These are phyloP conservation scores for Rhododendron molle DNA, from an alignment of 148 eudicot genomes.

Conservation along the genomic window DNA sequence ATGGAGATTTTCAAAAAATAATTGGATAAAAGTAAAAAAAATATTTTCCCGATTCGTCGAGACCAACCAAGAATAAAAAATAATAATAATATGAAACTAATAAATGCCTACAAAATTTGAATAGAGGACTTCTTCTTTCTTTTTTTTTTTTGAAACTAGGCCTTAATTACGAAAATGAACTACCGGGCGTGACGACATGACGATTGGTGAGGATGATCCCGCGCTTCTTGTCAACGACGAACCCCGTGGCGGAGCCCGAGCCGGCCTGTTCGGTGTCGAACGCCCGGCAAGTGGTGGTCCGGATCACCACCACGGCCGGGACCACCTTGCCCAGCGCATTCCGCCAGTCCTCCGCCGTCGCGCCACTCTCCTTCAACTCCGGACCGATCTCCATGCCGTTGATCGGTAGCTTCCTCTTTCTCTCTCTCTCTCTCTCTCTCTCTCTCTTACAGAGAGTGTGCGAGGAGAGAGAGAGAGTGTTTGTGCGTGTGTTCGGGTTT, in stretches of 20 bases:
- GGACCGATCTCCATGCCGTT: conserved; percentile 67
- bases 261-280: conserved; percentile 89
- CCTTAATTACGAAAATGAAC: background rate
- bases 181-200: conserved; percentile 93
- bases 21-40: no score
- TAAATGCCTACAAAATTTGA: background rate
- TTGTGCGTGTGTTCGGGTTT: background rate
- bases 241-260: conserved; percentile 82
- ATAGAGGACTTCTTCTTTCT: no score
- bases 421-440: no score
- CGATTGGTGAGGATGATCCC: conserved; percentile 96
- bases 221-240: conserved; percentile 78
- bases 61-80: no score
- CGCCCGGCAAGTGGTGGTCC: conserved; percentile 79
- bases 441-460: background rate
- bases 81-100: no score
- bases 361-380: conserved; percentile 42
- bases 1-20: no score
- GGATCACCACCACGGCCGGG: conserved; percentile 88
- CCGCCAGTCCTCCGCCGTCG: conserved; percentile 89
- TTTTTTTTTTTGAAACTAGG: background rate
- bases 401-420: background rate
- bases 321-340: conserved; percentile 72
- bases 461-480: background rate
- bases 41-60: no score